Conservation (phyloP, 202 grass and related monocot genomes). For the Carex arenaria region DNA sequence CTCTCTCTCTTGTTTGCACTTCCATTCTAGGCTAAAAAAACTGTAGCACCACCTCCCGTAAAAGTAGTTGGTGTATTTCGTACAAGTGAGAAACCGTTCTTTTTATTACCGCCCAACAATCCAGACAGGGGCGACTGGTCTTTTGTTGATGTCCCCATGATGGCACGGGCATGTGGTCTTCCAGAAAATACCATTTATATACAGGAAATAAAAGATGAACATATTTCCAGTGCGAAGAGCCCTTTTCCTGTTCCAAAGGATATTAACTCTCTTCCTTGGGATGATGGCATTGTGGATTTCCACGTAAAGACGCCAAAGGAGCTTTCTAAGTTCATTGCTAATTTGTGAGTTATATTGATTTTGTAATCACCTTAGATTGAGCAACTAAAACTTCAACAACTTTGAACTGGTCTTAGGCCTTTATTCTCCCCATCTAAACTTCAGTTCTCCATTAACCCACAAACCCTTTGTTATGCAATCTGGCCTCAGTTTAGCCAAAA, state of each 20-base stretch:
- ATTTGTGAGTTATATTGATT: slow-evolving; percentile 43
- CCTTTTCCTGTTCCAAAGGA: slow-evolving; percentile 96
- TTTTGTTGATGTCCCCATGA: slow-evolving; percentile 80
- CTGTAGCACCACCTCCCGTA: slow-evolving; percentile 26
- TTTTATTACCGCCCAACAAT: slow-evolving; percentile 92
- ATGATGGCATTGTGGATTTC: too few relatives aligned
- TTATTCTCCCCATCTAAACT: neutral
- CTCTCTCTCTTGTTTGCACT: neutral
- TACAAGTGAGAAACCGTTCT: slow-evolving; percentile 83
- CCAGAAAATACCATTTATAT: slow-evolving; percentile 62
- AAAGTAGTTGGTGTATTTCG: slow-evolving; percentile 73
- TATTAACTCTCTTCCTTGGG: slow-evolving; percentile 57
- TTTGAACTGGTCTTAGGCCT: neutral
- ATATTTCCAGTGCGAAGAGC: slow-evolving; percentile 43
- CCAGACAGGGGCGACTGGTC: slow-evolving; percentile 78
- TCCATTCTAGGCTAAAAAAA: slow-evolving; percentile 49
- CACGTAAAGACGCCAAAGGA: slow-evolving; percentile 60
- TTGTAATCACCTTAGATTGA: neutral
- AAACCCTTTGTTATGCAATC: neutral
- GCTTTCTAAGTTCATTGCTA: slow-evolving; percentile 73
- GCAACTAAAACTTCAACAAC: neutral
- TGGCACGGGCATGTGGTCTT: slow-evolving; percentile 60
- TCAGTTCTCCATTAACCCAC: neutral
- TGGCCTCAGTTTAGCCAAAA: neutral
- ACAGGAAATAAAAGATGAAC: slow-evolving; percentile 70